phyloP scores from a whole-genome alignment of 2,329 filamentous ascomycete species.

The Talaromyces sp. region DNA sequence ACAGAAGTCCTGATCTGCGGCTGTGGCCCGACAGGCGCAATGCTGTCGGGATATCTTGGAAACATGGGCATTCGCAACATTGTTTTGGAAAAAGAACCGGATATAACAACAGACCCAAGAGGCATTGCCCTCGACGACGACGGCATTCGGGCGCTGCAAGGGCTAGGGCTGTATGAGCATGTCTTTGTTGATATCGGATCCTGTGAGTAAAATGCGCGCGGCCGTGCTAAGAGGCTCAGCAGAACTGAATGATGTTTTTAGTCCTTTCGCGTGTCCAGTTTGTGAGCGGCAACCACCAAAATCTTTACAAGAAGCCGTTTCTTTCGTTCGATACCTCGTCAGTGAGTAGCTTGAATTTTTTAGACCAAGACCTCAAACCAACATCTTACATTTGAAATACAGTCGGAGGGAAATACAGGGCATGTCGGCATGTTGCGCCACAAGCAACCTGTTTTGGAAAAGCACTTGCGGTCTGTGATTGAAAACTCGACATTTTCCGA shows the following conservation, averaged over 20 bases:
- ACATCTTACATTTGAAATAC: neutral
- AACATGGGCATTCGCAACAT: slow-evolving; percentile 19
- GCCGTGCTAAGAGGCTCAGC: too few species aligned
- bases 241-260: too few species aligned
- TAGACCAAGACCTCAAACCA: too few species aligned
- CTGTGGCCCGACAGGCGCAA: slow-evolving; percentile 27
- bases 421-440: neutral
- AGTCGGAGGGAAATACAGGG: neutral
- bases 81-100: slow-evolving; percentile 22
- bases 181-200: slow-evolving; percentile 23
- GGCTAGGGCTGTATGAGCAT: slow-evolving; percentile 21
- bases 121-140: slow-evolving; percentile 29
- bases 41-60: slow-evolving; percentile 23
- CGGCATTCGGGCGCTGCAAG: slow-evolving; percentile 24
- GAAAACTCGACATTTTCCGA: neutral
- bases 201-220: slow-evolving; percentile 11
- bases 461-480: neutral
- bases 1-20: slow-evolving; percentile 27
- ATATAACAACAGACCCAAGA: slow-evolving; percentile 26
- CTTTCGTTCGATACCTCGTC: too few species aligned
- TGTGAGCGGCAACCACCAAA: too few species aligned
- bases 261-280: too few species aligned
- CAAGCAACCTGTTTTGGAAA: neutral
- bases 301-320: too few species aligned
- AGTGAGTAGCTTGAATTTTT: too few species aligned